These are phyloP conservation scores for Collybia sordida DNA, from an alignment of 768 basidiomycete species.

Conservation along the genomic window DNA sequence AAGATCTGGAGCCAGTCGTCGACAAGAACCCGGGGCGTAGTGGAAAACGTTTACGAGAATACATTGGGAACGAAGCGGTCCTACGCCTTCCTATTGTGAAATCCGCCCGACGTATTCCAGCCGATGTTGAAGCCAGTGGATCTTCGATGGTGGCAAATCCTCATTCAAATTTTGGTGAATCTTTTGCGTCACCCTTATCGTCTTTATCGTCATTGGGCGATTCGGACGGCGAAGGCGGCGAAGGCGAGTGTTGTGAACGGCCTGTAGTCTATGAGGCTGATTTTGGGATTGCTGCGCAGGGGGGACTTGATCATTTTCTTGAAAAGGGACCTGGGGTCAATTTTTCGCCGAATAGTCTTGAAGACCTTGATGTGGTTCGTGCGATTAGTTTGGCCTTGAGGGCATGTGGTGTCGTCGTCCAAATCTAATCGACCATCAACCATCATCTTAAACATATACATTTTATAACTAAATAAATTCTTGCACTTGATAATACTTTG, in stretches of 20 bases:
- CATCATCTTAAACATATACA: background rate
- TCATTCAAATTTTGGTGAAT: background rate
- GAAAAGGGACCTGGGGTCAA: constrained; percentile 10
- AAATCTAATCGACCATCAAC: constrained; percentile 8
- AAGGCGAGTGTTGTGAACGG: constrained; percentile 18
- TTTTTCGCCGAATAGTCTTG: constrained; percentile 20
- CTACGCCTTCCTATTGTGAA: constrained; percentile 1
- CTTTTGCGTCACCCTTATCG: constrained; percentile 9
- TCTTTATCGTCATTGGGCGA: constrained; percentile 11
- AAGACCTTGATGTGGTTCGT: constrained; percentile 21
- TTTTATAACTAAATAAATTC: background rate
- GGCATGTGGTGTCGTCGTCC: constrained; percentile 19
- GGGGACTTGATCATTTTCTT: constrained; percentile 9
- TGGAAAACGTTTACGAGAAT: constrained; percentile 8
- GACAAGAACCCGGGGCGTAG: constrained; percentile 4
- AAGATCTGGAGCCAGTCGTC: constrained; percentile 11
- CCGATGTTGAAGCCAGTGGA: background rate
- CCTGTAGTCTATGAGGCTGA: constrained; percentile 11
- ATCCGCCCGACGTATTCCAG: background rate
- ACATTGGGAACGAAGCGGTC: constrained; percentile 13
- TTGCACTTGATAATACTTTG: background rate
- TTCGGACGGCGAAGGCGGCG: constrained; percentile 2
- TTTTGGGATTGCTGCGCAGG: constrained; percentile 18
- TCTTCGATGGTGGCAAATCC: no score
- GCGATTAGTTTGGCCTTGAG: constrained; percentile 20